Evolutionary conservation across 306 rosid species (phyloP), one percentile per base, ranked within the genome.

Genomic region (Inga leiocalycina): DNA sequence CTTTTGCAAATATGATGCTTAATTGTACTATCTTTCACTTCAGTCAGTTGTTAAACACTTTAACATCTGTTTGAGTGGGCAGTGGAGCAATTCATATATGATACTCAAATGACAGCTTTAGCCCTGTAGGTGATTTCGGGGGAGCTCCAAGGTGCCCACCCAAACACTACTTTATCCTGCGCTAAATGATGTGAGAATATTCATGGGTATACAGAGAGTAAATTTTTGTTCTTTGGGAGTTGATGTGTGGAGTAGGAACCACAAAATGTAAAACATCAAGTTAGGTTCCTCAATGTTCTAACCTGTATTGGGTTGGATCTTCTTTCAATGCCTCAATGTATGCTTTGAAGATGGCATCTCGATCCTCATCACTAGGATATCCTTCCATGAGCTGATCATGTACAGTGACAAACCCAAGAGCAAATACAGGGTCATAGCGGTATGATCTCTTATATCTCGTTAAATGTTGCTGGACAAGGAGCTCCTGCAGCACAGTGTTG

Each of bases 331-430:
- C 97, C 16, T 85, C 85, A 20, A 94, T 86, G 73, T 97, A 97
- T 9, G 97, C 97, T 84, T 89, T 87, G 94, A 97, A 94, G 89
- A 92, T 97, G 80, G 91, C 97, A 14, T 90, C 91, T 54, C 91
- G 91, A 81, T 94, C 99, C 84, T 94, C 95, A 79, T 94, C 94
- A 73, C 94, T 90, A 64, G 97, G 95, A 89, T 97, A 94, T 59
- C 99, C 98, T 19, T 97, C 99, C 97, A 97, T 97, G 80, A 97
- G 97, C 78, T 94, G 97, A 84, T 97, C 97, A 74, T 88, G 92
- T 19, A 97, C 95, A 44, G 98, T 97, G 78, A 94, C 97, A 41
- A 94, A 97, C 73, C 98, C 97, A 81, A 97, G 98, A 27, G 97
- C 97, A 69, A 97, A 94, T 79, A 94, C 89, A 46, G 98, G 97